Conservation (phyloP, 2,329 filamentous ascomycete genomes). For the Xylaria sp. region DNA sequence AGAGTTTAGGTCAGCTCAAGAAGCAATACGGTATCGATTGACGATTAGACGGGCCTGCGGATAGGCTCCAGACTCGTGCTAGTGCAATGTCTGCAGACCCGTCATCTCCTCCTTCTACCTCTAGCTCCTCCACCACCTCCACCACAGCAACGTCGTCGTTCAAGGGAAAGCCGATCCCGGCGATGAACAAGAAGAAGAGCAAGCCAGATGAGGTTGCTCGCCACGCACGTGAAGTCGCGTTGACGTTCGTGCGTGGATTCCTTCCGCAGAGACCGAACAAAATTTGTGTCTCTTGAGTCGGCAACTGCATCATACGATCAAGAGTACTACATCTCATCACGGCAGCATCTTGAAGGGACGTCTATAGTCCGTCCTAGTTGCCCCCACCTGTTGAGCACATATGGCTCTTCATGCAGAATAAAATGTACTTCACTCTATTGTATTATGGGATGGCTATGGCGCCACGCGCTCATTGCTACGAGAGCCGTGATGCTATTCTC, state of each 20-base stretch:
- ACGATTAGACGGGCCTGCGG: constrained; percentile 78
- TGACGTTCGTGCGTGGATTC: constrained; percentile 48
- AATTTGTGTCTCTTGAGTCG: constrained; percentile 47
- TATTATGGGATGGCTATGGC: constrained; percentile 32
- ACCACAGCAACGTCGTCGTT: constrained; percentile 43
- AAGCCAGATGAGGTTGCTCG: constrained; percentile 47
- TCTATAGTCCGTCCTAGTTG: constrained; percentile 19
- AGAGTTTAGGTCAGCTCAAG: constrained; percentile 98
- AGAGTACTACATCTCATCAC: constrained; percentile 33
- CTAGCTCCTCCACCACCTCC: constrained; percentile 43
- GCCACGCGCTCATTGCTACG: constrained; percentile 24
- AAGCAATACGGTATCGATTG: constrained; percentile 98
- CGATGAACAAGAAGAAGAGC: constrained; percentile 45
- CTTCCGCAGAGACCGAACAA: constrained; percentile 49
- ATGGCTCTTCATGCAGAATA: constrained; percentile 21
- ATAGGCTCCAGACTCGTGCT: constrained; percentile 57
- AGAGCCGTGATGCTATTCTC: constrained; percentile 35
- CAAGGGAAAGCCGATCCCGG: constrained; percentile 43
- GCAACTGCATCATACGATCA: constrained; percentile 34
- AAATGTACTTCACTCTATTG: constrained; percentile 32
- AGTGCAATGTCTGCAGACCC: constrained; percentile 67
- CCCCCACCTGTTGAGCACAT: constrained; percentile 10
- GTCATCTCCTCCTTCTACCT: constrained; percentile 59
- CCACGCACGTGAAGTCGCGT: constrained; percentile 46
- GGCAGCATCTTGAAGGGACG: constrained; percentile 36